These are phyloP conservation scores for Cucumis melo DNA, from an alignment of 306 rosid species.

Conservation along the genomic window DNA sequence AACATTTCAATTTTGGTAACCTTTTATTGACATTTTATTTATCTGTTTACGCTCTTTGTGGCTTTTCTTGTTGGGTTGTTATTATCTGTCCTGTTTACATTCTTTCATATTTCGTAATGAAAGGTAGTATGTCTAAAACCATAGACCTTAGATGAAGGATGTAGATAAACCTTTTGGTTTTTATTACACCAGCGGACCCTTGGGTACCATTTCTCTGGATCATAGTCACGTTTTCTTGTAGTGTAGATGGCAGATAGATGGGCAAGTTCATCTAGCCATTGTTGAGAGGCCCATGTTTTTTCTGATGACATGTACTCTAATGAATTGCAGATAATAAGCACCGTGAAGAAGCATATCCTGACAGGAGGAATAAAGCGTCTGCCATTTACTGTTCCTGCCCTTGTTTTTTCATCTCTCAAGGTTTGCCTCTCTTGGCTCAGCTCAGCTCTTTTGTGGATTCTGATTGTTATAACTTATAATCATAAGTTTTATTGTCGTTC, in stretches of 20 bases:
- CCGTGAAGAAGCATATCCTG: constrained; percentile 72
- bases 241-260: neutral
- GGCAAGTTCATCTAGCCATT: neutral
- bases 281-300: neutral
- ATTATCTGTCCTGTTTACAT: neutral
- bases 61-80: too few relatives aligned
- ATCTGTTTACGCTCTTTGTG: neutral
- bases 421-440: constrained; percentile 24
- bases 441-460: neutral
- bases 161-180: neutral
- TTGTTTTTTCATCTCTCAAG: constrained; percentile 80
- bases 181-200: neutral
- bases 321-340: constrained; percentile 71
- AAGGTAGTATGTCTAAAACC: neutral
- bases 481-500: neutral
- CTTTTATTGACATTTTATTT: neutral
- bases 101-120: neutral
- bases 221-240: neutral
- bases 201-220: too few relatives aligned
- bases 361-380: constrained; percentile 85
- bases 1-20: neutral
- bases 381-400: constrained; percentile 84
- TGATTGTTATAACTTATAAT: neutral
- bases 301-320: constrained; percentile 7
- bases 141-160: neutral